phyloP scores from a whole-genome alignment of 2,329 filamentous ascomycete species.

The Ophiosphaerella herpotricha region DNA sequence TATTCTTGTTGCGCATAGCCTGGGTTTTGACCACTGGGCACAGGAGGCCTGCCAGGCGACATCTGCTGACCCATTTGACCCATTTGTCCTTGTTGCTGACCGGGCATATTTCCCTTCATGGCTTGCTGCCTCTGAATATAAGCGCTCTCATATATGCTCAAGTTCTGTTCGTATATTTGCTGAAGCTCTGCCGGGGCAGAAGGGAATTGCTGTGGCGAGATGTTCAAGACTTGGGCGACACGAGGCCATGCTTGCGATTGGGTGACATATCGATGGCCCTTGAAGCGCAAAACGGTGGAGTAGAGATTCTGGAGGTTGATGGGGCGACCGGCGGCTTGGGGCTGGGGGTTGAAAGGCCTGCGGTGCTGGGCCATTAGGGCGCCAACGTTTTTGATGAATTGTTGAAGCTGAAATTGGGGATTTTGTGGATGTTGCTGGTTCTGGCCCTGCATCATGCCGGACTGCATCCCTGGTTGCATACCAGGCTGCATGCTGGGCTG shows the following conservation, averaged over 20 bases:
- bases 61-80: conserved; percentile 36
- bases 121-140: conserved; percentile 61
- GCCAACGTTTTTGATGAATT: conserved; percentile 70
- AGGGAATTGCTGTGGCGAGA: conserved; percentile 54
- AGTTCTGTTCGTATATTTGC: conserved; percentile 74
- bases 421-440: conserved; percentile 23
- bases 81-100: conserved; percentile 16
- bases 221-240: conserved; percentile 62
- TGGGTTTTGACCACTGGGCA: conserved; percentile 44
- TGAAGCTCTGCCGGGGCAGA: conserved; percentile 71
- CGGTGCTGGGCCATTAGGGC: conserved; percentile 77
- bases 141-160: conserved; percentile 76
- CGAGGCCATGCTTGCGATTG: conserved; percentile 73
- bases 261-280: conserved; percentile 76
- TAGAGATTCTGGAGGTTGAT: conserved; percentile 80
- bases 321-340: conserved; percentile 72
- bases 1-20: conserved; percentile 56
- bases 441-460: conserved; percentile 36
- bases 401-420: conserved; percentile 31
- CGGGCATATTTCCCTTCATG: conserved; percentile 40
- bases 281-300: conserved; percentile 73
- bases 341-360: conserved; percentile 74
- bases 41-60: conserved; percentile 41
- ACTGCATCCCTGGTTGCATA: conserved; percentile 6
- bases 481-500: background rate